These are phyloP conservation scores for Cryptosporidium ryanae DNA, from an alignment of 169 alveolate genomes.

Conservation along the genomic window DNA sequence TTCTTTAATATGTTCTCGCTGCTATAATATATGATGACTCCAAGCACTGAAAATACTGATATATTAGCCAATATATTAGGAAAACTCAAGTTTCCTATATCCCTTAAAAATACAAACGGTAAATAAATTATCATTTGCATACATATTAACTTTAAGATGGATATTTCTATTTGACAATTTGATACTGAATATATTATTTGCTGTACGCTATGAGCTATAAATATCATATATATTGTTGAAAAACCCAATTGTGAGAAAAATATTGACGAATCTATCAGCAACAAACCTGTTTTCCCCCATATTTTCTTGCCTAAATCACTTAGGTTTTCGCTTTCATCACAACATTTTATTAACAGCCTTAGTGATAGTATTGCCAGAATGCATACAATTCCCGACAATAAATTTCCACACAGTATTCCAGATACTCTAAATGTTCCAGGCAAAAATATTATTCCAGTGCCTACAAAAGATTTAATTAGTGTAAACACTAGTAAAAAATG, in stretches of 20 bases:
- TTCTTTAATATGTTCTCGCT: slow-evolving; percentile 2
- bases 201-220: slow-evolving; percentile 46
- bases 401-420: slow-evolving; percentile 60
- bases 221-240: slow-evolving; percentile 55
- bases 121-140: slow-evolving; percentile 58
- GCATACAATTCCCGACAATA: slow-evolving; percentile 56
- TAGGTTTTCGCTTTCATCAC: slow-evolving; percentile 25
- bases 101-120: slow-evolving; percentile 50
- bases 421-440: slow-evolving; percentile 53
- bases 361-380: slow-evolving; percentile 41
- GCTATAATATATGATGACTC: slow-evolving; percentile 34
- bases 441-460: slow-evolving; percentile 64
- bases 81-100: slow-evolving; percentile 55
- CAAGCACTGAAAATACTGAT: slow-evolving; percentile 64
- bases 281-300: slow-evolving; percentile 66
- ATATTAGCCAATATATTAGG: slow-evolving; percentile 49
- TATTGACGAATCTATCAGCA: slow-evolving; percentile 37
- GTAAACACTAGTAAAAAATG: slow-evolving; percentile 20
- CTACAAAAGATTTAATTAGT: slow-evolving; percentile 45
- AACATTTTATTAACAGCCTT: slow-evolving; percentile 38
- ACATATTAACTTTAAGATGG: slow-evolving; percentile 46
- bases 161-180: slow-evolving; percentile 55
- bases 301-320: slow-evolving; percentile 29
- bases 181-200: slow-evolving; percentile 43
- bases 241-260: slow-evolving; percentile 72